A percentile compares a stretch with the other conserved stretches of the same genome.
Evolutionary conservation across 176 grass and related monocot genomes (phyloP).

Genomic region (Eragrostis nindensis): DNA sequence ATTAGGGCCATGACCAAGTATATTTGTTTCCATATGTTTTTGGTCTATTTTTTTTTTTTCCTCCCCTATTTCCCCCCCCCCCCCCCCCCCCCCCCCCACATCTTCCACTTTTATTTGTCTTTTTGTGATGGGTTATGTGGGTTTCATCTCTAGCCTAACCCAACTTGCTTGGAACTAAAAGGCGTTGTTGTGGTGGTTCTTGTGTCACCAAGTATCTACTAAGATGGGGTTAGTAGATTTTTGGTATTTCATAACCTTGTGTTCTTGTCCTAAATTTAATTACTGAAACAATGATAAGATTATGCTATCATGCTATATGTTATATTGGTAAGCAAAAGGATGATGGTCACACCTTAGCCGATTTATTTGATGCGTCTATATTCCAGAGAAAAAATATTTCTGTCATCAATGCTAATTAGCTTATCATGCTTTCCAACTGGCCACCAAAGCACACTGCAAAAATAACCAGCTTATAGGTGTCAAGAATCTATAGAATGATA

Average conservation of each 20-base stretch:
- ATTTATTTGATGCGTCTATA: slow-evolving; percentile 83
- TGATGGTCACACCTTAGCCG: slow-evolving; percentile 60
- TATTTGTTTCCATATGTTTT: no score
- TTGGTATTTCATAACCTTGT: slow-evolving; percentile 20
- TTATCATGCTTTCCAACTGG: slow-evolving; percentile 86
- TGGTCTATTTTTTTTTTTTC: no score
- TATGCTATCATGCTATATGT: not conserved
- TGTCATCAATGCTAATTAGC: slow-evolving; percentile 88
- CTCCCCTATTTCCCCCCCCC: no score
- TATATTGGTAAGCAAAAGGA: slow-evolving; percentile 28
- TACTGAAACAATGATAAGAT: slow-evolving; percentile 20
- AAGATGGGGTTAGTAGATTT: not conserved
- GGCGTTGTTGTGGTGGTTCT: no score
- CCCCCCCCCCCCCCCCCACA: no score
- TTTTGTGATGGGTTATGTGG: no score
- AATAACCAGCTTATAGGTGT: slow-evolving; percentile 40
- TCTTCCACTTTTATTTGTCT: no score
- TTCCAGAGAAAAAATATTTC: slow-evolving; percentile 90
- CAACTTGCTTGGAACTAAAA: no score
- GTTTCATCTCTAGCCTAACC: no score
- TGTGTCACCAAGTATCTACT: no score
- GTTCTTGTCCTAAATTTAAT: slow-evolving; percentile 15
- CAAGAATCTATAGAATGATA: slow-evolving; percentile 15
- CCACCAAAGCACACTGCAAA: slow-evolving; percentile 88
- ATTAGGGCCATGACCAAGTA: slow-evolving; percentile 39